These are phyloP conservation scores for Epichloe gansuensis DNA, from an alignment of 2,329 filamentous ascomycete species.

Conservation along the genomic window DNA sequence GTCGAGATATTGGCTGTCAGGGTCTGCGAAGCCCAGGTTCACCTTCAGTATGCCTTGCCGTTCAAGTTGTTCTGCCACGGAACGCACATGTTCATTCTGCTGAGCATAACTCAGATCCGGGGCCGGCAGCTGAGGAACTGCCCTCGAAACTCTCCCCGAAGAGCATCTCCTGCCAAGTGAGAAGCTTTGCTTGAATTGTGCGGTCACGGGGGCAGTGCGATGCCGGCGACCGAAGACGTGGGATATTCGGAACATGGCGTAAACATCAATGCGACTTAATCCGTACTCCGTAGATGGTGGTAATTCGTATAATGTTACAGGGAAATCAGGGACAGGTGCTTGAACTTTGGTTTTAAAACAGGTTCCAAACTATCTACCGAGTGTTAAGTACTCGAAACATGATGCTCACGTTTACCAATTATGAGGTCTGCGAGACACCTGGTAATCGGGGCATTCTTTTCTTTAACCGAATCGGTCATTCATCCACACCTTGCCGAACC, in stretches of 20 bases:
- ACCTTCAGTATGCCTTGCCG: neutral
- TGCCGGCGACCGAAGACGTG: neutral
- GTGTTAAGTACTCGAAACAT: too few species aligned
- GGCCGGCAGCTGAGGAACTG: neutral
- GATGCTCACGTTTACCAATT: too few species aligned
- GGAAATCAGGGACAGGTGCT: neutral
- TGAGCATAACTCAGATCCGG: neutral
- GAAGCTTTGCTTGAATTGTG: neutral
- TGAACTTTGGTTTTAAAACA: neutral
- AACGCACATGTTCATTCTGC: neutral
- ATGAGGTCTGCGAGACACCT: neutral
- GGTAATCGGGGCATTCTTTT: neutral
- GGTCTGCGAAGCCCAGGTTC: neutral
- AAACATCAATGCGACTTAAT: neutral
- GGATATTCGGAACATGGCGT: neutral
- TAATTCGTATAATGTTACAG: neutral
- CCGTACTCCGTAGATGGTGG: neutral
- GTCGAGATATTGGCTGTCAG: neutral
- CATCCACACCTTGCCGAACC: neutral
- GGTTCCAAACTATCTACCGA: neutral
- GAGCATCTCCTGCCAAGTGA: neutral
- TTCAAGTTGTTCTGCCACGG: neutral
- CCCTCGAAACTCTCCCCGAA: neutral
- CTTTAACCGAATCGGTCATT: neutral
- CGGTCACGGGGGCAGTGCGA: neutral